phyloP scores from a whole-genome alignment of 2,329 filamentous ascomycete genomes.

The Scorias spongiosa region DNA sequence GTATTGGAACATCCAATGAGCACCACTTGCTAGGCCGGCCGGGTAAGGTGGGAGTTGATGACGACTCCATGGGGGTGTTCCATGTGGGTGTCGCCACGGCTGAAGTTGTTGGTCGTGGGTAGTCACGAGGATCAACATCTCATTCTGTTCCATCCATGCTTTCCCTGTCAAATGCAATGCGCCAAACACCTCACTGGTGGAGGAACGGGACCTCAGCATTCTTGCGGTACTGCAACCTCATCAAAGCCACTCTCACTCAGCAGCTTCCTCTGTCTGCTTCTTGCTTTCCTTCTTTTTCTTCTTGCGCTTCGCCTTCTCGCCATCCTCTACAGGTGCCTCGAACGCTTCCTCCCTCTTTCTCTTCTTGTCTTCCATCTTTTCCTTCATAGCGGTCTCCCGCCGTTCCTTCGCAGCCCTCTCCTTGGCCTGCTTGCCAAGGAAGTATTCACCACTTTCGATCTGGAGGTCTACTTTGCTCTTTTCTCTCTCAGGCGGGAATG shows the following conservation, averaged over 20 bases:
- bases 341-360: constrained; percentile 76
- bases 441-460: constrained; percentile 97
- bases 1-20: too few species aligned
- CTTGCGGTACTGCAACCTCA: too few species aligned
- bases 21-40: too few species aligned
- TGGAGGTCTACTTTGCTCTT: constrained; percentile 98
- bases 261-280: constrained; percentile 15
- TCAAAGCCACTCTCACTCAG: constrained; percentile 5
- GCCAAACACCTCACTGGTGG: too few species aligned
- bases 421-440: constrained; percentile 83
- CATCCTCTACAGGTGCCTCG: constrained; percentile 67
- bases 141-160: too few species aligned
- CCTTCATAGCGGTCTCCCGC: constrained; percentile 67
- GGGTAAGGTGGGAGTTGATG: too few species aligned
- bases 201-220: too few species aligned
- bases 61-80: too few species aligned
- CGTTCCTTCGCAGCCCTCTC: constrained; percentile 67
- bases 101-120: too few species aligned
- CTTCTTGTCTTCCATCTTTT: constrained; percentile 77
- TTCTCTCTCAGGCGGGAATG: constrained; percentile 90
- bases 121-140: too few species aligned
- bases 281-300: constrained; percentile 39
- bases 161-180: too few species aligned
- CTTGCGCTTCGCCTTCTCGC: constrained; percentile 29
- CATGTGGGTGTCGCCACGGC: too few species aligned